Evolutionary conservation across 306 rosid genomes (phyloP).

Genomic region (Sicyos edulis): DNA sequence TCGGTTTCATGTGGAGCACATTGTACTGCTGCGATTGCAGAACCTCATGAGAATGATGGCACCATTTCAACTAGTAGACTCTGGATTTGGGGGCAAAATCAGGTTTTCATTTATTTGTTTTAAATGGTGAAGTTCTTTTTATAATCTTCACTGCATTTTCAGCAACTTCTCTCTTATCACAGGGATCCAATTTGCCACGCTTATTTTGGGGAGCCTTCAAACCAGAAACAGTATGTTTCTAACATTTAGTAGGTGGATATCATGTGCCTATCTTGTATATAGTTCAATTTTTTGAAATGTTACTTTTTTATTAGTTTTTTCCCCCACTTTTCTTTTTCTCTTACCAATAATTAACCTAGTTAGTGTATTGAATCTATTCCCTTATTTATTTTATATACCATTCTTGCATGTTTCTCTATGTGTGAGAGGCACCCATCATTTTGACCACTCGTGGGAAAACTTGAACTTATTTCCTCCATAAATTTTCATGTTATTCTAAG

Average conservation of each 20-base stretch:
- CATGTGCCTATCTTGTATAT: not conserved
- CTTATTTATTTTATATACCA: not conserved
- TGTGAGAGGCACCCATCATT: not conserved
- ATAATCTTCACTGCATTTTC: conserved; percentile 15
- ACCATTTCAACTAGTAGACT: conserved; percentile 59
- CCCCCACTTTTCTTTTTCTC: not conserved
- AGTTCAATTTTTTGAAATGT: not conserved
- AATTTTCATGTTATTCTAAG: not conserved
- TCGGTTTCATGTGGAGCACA: conserved; percentile 89
- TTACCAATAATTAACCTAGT: not conserved
- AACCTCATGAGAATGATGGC: conserved; percentile 70
- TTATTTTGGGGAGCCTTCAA: conserved; percentile 78
- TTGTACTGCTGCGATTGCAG: conserved; percentile 90
- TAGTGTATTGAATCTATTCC: not conserved
- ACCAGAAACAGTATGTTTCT: conserved; percentile 53
- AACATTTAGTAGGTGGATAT: not conserved
- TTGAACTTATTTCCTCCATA: not conserved
- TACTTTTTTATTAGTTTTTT: not conserved
- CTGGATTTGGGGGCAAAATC: conserved; percentile 98
- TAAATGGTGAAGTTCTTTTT: not conserved
- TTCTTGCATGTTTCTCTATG: not conserved
- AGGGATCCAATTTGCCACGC: conserved; percentile 91
- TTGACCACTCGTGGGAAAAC: not conserved
- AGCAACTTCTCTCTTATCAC: conserved; percentile 19
- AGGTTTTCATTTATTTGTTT: conserved; percentile 36